These are phyloP conservation scores for Ustilago lituana DNA, from an alignment of 1,284 basidiomycete species.

Conservation along the genomic window DNA sequence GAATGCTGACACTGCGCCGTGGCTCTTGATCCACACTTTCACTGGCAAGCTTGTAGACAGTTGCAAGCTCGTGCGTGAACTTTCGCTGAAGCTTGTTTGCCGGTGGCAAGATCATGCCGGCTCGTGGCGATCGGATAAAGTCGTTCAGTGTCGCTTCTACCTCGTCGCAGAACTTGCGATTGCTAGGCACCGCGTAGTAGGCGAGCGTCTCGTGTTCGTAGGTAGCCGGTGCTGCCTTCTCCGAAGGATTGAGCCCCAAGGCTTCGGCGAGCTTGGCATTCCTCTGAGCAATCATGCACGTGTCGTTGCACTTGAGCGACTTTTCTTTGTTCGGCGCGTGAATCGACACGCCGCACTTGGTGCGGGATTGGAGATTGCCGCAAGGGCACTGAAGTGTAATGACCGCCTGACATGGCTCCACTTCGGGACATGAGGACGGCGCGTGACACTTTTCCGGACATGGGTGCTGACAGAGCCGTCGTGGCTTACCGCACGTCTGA, in stretches of 20 bases:
- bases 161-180: constrained; percentile 56
- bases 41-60: constrained; percentile 51
- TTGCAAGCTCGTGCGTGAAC: constrained; percentile 59
- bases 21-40: constrained; percentile 60
- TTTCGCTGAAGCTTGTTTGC: constrained; percentile 53
- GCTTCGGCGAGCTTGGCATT: constrained; percentile 65
- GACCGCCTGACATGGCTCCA: constrained; percentile 58
- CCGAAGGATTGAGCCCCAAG: constrained; percentile 56
- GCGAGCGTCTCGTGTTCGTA: constrained; percentile 50
- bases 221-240: constrained; percentile 40
- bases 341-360: constrained; percentile 54
- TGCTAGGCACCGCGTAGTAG: constrained; percentile 48
- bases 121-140: constrained; percentile 61
- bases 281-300: constrained; percentile 62
- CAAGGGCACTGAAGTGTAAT: constrained; percentile 61
- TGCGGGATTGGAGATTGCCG: constrained; percentile 58
- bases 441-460: constrained; percentile 63
- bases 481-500: constrained; percentile 61
- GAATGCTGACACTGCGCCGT: constrained; percentile 55
- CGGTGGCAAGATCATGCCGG: constrained; percentile 55
- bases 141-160: constrained; percentile 59
- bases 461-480: constrained; percentile 58
- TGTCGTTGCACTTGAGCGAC: constrained; percentile 61
- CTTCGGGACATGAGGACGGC: constrained; percentile 59
- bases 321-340: constrained; percentile 46